Base-by-base conservation (phyloP, 78 protist genomes). In the Andalucia godoyi region DNA sequence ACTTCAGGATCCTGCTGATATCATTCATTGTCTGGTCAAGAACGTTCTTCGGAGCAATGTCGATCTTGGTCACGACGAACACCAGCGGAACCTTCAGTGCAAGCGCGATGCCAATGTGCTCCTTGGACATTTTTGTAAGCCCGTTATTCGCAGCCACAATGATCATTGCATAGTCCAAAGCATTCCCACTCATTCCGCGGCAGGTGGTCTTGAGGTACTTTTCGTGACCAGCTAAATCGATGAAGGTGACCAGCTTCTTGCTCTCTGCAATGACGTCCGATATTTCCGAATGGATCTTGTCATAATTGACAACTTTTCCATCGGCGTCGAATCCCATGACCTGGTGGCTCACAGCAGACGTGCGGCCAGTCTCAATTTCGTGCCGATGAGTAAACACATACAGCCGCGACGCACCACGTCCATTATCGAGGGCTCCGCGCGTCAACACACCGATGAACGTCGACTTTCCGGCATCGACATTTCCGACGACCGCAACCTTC, bases 221-320 rank as follows among this genome's bases (percentile, higher is more conserved):
- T 49, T 87, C 94, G 39, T 79, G 85, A 6, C 97, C 97, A 0
- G 97, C 97, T 4, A 88, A 70, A 61, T 91, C 97, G 27, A 83
- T 39, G 59, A 86, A 86, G 13, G 72, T 79, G 41, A 79, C 36
- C 40, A 66, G 39, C 39, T 53, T 55, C 1, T 43, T 36, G 45
- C 66, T 57, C 33, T 54, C 59, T 27, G 27, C 9, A 15, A 68
- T 34, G 62, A 68, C 54, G 7, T 68, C 66, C 18, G 52, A 4
- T 18, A 5, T 39, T 2, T 12, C 40, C n/a, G 41, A 3, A 4
- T 23, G 66, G 41, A 3, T 36, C n/a, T 4, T 13, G 12, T 25
- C 54, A 29, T 74, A 75, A 13, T 81, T 81, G 70, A 70, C 74
- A 58, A 68, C 36, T 29, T 79, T 62, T 30, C 94, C 97, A 17